Conservation (phyloP, 164 flowering plant genomes). For the Annona squamosa region DNA sequence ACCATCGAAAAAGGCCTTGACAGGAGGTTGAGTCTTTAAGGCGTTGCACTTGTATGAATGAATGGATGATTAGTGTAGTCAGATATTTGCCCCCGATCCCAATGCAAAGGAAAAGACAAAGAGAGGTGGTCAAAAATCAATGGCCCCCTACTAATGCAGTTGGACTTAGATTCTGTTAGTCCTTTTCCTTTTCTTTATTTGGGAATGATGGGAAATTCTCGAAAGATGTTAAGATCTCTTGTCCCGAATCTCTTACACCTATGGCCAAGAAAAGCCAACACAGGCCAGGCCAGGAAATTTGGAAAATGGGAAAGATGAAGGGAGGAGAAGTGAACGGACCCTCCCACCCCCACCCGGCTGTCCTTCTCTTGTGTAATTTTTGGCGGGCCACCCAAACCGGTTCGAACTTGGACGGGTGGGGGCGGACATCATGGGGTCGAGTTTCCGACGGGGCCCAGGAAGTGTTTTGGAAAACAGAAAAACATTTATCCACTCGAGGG, state of each 20-base stretch:
- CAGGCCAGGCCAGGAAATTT: not conserved
- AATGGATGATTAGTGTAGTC: too few species aligned
- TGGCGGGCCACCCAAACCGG: not conserved
- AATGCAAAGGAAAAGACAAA: slow-evolving; percentile 1
- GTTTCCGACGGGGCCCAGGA: not conserved
- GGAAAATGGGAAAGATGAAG: not conserved
- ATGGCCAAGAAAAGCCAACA: too few species aligned
- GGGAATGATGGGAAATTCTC: not conserved
- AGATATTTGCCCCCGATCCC: slow-evolving; percentile 2
- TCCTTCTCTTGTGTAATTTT: too few species aligned
- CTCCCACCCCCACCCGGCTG: not conserved
- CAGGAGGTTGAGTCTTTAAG: too few species aligned
- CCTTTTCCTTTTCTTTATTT: not conserved
- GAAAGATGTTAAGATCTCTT: not conserved
- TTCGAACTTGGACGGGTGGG: not conserved
- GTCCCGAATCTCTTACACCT: not conserved
- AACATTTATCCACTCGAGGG: not conserved
- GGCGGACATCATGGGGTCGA: not conserved
- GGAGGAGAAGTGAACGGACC: not conserved
- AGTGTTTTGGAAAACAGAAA: not conserved
- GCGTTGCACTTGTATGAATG: too few species aligned
- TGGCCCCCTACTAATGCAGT: not conserved
- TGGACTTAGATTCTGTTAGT: not conserved
- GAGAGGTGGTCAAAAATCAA: slow-evolving; percentile 9
- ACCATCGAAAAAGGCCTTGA: too few species aligned